These are phyloP conservation scores for Corinectria fuckeliana DNA, from an alignment of 2,329 filamentous ascomycete species.

Conservation along the genomic window DNA sequence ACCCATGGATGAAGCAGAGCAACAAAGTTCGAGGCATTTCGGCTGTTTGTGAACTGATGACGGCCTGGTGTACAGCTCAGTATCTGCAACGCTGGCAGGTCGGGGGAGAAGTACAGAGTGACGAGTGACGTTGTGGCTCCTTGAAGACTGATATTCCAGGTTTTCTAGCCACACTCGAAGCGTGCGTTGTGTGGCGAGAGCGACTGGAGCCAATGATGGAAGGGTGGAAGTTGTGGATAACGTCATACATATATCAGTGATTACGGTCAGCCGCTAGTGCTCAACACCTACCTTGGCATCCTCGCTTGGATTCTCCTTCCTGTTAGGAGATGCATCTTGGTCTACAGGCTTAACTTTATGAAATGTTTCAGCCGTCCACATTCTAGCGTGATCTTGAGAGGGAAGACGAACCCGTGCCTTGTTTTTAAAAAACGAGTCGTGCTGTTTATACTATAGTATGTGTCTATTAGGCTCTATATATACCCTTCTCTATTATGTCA, in stretches of 20 bases:
- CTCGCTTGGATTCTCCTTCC: no score
- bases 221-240: slow-evolving; percentile 14
- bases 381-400: no score
- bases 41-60: not conserved
- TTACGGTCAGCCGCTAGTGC: not conserved
- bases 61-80: not conserved
- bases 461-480: no score
- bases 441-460: no score
- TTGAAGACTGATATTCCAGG: slow-evolving; percentile 26
- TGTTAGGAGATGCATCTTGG: no score
- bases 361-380: no score
- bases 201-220: slow-evolving; percentile 21
- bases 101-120: no score
- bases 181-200: slow-evolving; percentile 28
- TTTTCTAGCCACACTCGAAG: slow-evolving; percentile 31
- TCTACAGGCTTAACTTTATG: no score
- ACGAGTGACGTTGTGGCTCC: slow-evolving; percentile 29
- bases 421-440: no score
- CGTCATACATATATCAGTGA: slow-evolving; percentile 26
- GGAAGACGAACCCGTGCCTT: no score
- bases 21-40: slow-evolving; percentile 63
- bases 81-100: not conserved
- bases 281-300: not conserved
- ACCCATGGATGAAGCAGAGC: slow-evolving; percentile 78
- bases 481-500: no score